These are phyloP conservation scores for Parathielavia appendiculata DNA, from an alignment of 495 filamentous ascomycete genomes.

Conservation along the genomic window DNA sequence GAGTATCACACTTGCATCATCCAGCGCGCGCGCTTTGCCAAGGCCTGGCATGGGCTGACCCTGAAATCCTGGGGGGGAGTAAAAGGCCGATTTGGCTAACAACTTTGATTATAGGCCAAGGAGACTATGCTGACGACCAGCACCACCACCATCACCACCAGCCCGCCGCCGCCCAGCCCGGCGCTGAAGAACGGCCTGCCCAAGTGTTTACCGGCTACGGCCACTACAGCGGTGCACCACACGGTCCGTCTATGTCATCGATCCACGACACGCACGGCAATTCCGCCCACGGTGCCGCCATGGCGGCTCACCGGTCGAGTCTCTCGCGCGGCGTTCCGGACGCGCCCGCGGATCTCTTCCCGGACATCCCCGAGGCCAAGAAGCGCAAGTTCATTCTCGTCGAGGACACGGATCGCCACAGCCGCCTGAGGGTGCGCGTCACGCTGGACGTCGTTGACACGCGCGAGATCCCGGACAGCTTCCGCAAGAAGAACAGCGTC, in stretches of 20 bases:
- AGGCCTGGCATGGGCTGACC: background rate
- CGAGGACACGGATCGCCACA: conserved; percentile 73
- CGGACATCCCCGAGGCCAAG: conserved; percentile 78
- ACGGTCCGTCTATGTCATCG: conserved; percentile 60
- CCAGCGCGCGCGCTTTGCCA: conserved; percentile 20
- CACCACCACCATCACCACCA: conserved; percentile 60
- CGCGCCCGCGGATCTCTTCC: conserved; percentile 66
- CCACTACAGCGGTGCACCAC: conserved; percentile 53
- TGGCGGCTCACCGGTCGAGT: conserved; percentile 23
- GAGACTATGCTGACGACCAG: conserved; percentile 52
- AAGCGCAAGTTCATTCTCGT: conserved; percentile 95
- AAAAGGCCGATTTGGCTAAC: conserved; percentile 25
- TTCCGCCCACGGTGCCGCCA: conserved; percentile 35
- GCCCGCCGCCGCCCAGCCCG: conserved; percentile 38
- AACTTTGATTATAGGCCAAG: conserved; percentile 42
- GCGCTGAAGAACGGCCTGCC: conserved; percentile 61
- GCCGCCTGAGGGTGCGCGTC: conserved; percentile 78
- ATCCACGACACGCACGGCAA: conserved; percentile 64
- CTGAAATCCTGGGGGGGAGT: background rate
- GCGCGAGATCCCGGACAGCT: conserved; percentile 89
- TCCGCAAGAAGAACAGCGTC: conserved; percentile 79
- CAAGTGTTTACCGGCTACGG: conserved; percentile 74
- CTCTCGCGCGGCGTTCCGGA: conserved; percentile 29
- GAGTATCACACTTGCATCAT: conserved; percentile 29
- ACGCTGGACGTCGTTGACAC: conserved; percentile 84